Evolutionary conservation across 2,329 filamentous ascomycete species (phyloP).

Genomic region (Pseudocercospora macadamiae): DNA sequence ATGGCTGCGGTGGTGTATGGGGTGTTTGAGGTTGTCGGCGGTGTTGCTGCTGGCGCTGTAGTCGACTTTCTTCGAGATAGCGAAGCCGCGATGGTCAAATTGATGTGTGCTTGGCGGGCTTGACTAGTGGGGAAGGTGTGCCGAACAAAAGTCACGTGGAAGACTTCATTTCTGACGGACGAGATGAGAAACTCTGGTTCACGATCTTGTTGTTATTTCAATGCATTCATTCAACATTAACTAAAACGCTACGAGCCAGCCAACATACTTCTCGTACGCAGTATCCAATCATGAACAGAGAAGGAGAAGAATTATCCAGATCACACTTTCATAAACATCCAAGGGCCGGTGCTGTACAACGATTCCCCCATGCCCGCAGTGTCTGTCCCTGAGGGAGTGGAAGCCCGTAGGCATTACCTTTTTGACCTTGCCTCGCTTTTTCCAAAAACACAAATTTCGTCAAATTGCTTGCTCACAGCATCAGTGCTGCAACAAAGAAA

Average conservation of each 20-base stretch:
- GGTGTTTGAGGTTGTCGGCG: constrained; percentile 7
- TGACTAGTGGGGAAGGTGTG: neutral
- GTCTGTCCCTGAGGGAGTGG: constrained; percentile 20
- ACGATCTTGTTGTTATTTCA: too few species aligned
- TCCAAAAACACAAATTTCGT: neutral
- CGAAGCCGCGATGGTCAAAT: neutral
- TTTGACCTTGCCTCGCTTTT: neutral
- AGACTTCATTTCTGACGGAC: too few species aligned
- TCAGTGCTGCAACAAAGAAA: constrained; percentile 42
- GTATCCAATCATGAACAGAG: constrained; percentile 22
- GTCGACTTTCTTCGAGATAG: constrained; percentile 1
- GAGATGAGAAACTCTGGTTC: too few species aligned
- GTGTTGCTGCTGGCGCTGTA: neutral
- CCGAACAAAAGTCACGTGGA: neutral
- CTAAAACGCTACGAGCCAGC: constrained; percentile 11
- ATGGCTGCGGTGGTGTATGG: constrained; percentile 58
- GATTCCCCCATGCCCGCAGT: constrained; percentile 14
- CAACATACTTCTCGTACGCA: constrained; percentile 6
- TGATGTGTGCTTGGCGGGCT: constrained; percentile 1
- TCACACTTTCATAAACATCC: constrained; percentile 12
- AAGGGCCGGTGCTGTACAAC: constrained; percentile 24
- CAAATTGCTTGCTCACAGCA: constrained; percentile 37
- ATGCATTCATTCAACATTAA: constrained; percentile 20
- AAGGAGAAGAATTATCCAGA: constrained; percentile 13
- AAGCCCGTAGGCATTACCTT: constrained; percentile 16